Percentiles rank a stretch among this genome's conserved stretches.
Evolutionary conservation across 768 basidiomycete genomes (phyloP).

Genomic region (Lactifluus piperatus): DNA sequence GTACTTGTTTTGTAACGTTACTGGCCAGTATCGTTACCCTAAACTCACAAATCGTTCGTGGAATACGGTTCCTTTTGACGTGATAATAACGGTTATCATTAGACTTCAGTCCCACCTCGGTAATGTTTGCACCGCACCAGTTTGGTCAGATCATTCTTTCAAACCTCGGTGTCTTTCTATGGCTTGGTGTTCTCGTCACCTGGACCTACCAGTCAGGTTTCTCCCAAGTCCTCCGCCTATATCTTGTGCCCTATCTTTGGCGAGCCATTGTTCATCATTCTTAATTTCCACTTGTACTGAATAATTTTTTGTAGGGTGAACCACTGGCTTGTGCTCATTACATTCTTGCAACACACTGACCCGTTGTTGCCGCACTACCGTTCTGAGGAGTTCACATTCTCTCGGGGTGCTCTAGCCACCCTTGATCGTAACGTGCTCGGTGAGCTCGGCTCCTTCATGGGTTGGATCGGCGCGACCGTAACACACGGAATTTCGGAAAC

Average conservation of each 20-base stretch:
- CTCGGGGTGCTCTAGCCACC: conserved; percentile 87
- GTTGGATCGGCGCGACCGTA: conserved; percentile 74
- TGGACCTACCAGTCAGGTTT: conserved; percentile 59
- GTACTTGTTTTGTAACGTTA: conserved; percentile 76
- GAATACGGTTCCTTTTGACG: not conserved
- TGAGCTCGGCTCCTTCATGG: conserved; percentile 70
- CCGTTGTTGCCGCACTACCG: conserved; percentile 92
- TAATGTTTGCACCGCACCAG: conserved; percentile 84
- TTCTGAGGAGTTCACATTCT: conserved; percentile 81
- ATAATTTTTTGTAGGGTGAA: conserved; percentile 45
- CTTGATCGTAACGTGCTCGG: conserved; percentile 78
- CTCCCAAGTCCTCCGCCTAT: conserved; percentile 64
- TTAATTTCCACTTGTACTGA: not conserved
- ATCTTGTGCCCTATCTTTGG: conserved; percentile 88
- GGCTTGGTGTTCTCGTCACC: conserved; percentile 50
- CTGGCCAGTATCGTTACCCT: conserved; percentile 80
- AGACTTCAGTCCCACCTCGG: conserved; percentile 72
- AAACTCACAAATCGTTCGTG: conserved; percentile 66
- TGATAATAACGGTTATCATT: not conserved
- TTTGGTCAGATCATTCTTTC: conserved; percentile 68
- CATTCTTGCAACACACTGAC: conserved; percentile 98
- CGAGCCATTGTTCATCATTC: conserved; percentile 18
- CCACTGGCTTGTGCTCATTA: conserved; percentile 95
- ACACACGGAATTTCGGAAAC: conserved; percentile 94
- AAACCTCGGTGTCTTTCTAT: conserved; percentile 71